These are phyloP conservation scores for Paramarasmius palmivorus DNA, from an alignment of 1,284 basidiomycete genomes.

Conservation along the genomic window DNA sequence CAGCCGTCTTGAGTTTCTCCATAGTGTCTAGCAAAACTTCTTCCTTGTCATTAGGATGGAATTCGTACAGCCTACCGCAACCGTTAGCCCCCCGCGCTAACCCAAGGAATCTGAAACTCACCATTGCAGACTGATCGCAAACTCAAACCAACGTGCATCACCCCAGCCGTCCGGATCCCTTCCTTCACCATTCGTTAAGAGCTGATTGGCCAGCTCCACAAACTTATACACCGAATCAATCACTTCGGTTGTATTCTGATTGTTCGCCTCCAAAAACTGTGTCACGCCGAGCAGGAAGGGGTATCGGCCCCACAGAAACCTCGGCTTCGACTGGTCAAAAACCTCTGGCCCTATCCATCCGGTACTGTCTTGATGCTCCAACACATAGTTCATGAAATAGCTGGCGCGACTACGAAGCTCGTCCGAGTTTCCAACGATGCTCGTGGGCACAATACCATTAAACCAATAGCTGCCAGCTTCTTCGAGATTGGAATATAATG, in stretches of 20 bases:
- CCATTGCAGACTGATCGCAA: conserved; percentile 56
- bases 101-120: conserved; percentile 21
- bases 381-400: conserved; percentile 53
- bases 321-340: conserved; percentile 46
- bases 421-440: conserved; percentile 44
- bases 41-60: conserved; percentile 51
- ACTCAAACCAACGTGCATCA: conserved; percentile 59
- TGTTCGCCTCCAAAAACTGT: conserved; percentile 52
- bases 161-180: conserved; percentile 49
- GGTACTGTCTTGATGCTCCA: conserved; percentile 52
- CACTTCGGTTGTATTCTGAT: conserved; percentile 41
- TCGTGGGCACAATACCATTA: conserved; percentile 57
- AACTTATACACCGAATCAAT: conserved; percentile 53
- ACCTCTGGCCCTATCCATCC: conserved; percentile 63
- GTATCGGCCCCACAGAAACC: conserved; percentile 59
- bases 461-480: conserved; percentile 66
- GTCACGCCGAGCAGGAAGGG: conserved; percentile 58
- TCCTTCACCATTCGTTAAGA: conserved; percentile 52
- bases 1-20: conserved; percentile 50
- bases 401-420: conserved; percentile 48
- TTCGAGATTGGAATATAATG: conserved; percentile 53
- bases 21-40: conserved; percentile 55
- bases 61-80: conserved; percentile 61
- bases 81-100: background rate
- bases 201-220: conserved; percentile 52